phyloP scores from a whole-genome alignment of 2,329 filamentous ascomycete species.

The Pyrenophora teres region DNA sequence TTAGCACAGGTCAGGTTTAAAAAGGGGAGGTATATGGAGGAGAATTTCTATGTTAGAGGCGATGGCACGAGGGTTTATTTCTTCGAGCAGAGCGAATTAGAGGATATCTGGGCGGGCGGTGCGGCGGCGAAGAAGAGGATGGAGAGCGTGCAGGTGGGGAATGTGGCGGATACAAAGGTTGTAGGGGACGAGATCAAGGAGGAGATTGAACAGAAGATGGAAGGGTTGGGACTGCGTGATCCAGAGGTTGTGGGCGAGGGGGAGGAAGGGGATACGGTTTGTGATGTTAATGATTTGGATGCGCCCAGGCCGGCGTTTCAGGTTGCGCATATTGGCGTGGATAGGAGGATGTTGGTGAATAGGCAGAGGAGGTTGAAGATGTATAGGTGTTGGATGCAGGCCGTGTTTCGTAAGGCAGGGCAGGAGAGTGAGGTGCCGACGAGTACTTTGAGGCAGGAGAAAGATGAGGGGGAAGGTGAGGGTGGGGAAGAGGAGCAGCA shows the following conservation, averaged over 20 bases:
- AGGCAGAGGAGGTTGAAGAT: constrained; percentile 90
- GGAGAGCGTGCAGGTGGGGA: not conserved
- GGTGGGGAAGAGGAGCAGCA: constrained; percentile 12
- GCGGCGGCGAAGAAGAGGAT: too few relatives aligned
- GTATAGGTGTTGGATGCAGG: constrained; percentile 97
- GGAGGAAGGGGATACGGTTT: not conserved
- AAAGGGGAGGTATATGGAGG: constrained; percentile 89
- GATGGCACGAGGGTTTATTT: constrained; percentile 98
- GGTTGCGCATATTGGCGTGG: constrained; percentile 77
- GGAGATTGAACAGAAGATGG: constrained; percentile 1
- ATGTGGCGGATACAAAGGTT: constrained; percentile 1
- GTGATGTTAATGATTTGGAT: constrained; percentile 7
- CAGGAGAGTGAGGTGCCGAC: constrained; percentile 38
- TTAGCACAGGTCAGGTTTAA: constrained; percentile 96
- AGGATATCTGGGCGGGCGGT: constrained; percentile 69
- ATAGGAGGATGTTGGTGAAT: constrained; percentile 90
- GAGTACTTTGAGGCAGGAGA: constrained; percentile 41
- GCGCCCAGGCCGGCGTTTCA: constrained; percentile 57
- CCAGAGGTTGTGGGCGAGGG: not conserved
- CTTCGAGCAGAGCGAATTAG: constrained; percentile 85
- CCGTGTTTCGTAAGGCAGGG: constrained; percentile 70
- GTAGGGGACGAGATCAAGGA: not conserved
- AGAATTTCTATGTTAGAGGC: constrained; percentile 96
- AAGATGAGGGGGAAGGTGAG: constrained; percentile 13
- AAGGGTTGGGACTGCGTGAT: constrained; percentile 9